Evolutionary conservation across 2,329 filamentous ascomycete species (phyloP).

Genomic region (Fusarium stilboides): DNA sequence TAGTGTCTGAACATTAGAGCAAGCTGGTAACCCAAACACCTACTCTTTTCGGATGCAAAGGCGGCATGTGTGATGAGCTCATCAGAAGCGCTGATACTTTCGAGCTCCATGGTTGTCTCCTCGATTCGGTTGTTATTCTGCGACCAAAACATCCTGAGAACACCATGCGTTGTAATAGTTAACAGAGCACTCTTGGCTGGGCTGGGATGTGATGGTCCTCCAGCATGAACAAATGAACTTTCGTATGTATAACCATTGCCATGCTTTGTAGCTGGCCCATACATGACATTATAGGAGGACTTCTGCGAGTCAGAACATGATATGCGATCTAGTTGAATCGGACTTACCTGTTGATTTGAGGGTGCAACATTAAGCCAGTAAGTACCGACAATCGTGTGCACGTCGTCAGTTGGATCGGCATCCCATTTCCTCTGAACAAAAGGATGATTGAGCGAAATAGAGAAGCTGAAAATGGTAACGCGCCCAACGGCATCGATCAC

Average conservation of each 20-base stretch:
- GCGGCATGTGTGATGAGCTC: conserved; percentile 86
- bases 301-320: conserved; percentile 28
- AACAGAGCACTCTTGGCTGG: conserved; percentile 81
- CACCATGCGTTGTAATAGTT: conserved; percentile 81
- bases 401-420: conserved; percentile 79
- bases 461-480: conserved; percentile 80
- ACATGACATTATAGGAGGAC: conserved; percentile 62
- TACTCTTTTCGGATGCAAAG: conserved; percentile 81
- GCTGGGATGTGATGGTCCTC: conserved; percentile 81
- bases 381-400: conserved; percentile 84
- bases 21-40: conserved; percentile 35
- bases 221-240: conserved; percentile 74
- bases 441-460: conserved; percentile 81
- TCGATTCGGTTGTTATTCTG: conserved; percentile 81
- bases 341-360: conserved; percentile 57
- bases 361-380: conserved; percentile 83
- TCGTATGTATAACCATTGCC: conserved; percentile 78
- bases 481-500: conserved; percentile 85
- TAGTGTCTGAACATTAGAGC: conserved; percentile 9
- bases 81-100: conserved; percentile 79
- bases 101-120: conserved; percentile 81
- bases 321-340: background rate
- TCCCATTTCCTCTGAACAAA: conserved; percentile 73
- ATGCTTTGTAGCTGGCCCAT: conserved; percentile 76
- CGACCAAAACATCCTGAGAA: conserved; percentile 82